Percentiles rank a stretch among this genome's conserved stretches.
Conservation (phyloP, 2,329 filamentous ascomycete species). For the Trichoderma atrobrunneum region DNA sequence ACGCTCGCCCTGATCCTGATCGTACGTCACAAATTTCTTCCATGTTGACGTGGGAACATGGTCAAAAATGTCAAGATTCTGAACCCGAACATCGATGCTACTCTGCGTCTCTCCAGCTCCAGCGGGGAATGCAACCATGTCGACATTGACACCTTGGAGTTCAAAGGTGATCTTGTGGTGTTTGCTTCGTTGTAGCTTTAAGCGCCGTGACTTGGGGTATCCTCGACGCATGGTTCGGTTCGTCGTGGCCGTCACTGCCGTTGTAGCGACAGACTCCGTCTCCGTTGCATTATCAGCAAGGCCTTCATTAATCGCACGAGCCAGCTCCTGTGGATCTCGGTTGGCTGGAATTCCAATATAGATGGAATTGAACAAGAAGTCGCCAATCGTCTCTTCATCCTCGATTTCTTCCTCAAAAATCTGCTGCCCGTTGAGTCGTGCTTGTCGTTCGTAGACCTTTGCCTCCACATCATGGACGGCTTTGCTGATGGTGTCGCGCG, state of each 20-base stretch:
- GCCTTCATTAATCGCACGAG: conserved; percentile 80
- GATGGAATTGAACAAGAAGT: conserved; percentile 97
- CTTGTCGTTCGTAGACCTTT: conserved; percentile 72
- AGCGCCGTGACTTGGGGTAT: conserved; percentile 51
- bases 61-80: conserved; percentile 86
- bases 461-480: conserved; percentile 85
- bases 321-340: conserved; percentile 76
- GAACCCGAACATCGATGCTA: conserved; percentile 79
- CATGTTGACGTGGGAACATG: conserved; percentile 93
- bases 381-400: conserved; percentile 82
- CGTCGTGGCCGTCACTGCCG: conserved; percentile 61
- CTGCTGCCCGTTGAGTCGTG: conserved; percentile 54
- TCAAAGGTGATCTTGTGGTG: conserved; percentile 96
- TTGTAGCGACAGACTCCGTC: conserved; percentile 83
- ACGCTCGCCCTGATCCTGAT: conserved; percentile 79
- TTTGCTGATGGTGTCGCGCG: conserved; percentile 79
- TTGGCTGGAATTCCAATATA: conserved; percentile 92
- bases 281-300: conserved; percentile 85
- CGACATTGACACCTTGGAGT: conserved; percentile 76
- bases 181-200: conserved; percentile 80
- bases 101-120: conserved; percentile 78
- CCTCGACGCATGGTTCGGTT: conserved; percentile 46
- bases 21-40: conserved; percentile 96
- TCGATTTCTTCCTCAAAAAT: conserved; percentile 69
- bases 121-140: conserved; percentile 77